Evolutionary conservation across 2,329 filamentous ascomycete genomes (phyloP).

Genomic region (Curvularia eragrostidis): DNA sequence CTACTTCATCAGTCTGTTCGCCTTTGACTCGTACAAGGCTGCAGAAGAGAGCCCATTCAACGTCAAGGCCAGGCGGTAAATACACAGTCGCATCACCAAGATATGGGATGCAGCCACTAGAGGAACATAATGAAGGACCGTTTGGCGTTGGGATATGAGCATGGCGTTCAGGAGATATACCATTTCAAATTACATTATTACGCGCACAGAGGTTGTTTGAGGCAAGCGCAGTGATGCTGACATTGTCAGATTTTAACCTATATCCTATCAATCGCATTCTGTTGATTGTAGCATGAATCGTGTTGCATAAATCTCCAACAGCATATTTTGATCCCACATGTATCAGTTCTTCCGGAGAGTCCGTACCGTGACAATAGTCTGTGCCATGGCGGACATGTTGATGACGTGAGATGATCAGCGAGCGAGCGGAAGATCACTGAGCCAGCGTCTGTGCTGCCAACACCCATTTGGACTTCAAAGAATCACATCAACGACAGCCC

Average conservation of each 20-base stretch:
- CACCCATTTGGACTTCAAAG: neutral
- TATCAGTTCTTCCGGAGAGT: neutral
- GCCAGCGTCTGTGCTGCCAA: neutral
- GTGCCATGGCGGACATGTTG: neutral
- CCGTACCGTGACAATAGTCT: neutral
- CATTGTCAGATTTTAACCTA: neutral
- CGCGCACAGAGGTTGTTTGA: neutral
- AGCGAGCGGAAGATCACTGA: neutral
- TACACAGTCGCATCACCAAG: too few species aligned
- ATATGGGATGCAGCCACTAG: neutral
- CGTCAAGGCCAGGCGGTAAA: slow-evolving; percentile 40
- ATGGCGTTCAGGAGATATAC: slow-evolving; percentile 12
- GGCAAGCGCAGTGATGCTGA: neutral
- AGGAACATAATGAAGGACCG: neutral
- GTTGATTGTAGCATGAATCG: neutral
- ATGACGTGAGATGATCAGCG: neutral
- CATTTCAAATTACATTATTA: slow-evolving; percentile 2
- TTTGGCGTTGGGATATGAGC: slow-evolving; percentile 10
- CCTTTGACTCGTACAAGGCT: slow-evolving; percentile 53
- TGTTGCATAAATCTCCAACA: neutral
- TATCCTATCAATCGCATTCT: neutral
- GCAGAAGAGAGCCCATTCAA: slow-evolving; percentile 55
- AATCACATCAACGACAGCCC: neutral
- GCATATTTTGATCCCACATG: neutral
- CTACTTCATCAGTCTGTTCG: slow-evolving; percentile 55